Base-by-base conservation (phyloP, 352 stramenopile genomes). In the Globisporangium emineosum region DNA sequence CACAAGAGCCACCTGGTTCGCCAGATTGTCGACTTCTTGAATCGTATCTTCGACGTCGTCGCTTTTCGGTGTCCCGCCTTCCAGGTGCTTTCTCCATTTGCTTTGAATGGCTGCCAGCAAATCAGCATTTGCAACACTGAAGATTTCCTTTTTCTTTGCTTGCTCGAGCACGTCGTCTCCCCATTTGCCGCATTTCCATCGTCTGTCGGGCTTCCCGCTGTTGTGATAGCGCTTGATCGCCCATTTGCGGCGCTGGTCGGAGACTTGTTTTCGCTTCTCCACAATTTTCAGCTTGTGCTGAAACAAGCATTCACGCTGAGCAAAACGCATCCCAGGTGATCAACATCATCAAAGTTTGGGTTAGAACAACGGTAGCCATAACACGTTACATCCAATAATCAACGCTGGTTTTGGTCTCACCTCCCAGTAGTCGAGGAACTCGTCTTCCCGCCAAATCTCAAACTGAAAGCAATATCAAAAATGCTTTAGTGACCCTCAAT, bases 401-500 rank as follows among this genome's bases (percentile, higher is more conserved):
- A 12, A 3, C 10, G 21, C 13, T n/a, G 9, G 43, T 3, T 50
- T 10, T 45, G 35, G 25, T 52, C 64, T 27, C 64, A 94, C 85
- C 79, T 90, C 76, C 83, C 85, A 94, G 45, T 86, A 91, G 54
- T 90, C 80, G 17, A 91, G 42, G 62, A 86, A 94, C 42, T 92
- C 83, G 72, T 94, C 86, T n/a, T 87, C 76, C 30, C 80, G 75
- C 74, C 79, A 90, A 17, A 78, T 81, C 65, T 85, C 74, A 67
- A 91, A 81, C 86, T 94, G 65, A 21, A 45, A 15, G 37, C 8
- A 52, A 50, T n/a, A 53, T 15, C 42, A 62, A 17, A n/a, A n/a
- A n/a, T n/a, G n/a, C n/a, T n/a, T n/a, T n/a, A n/a, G n/a, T n/a
- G n/a, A n/a, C n/a, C n/a, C n/a, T n/a, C n/a, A n/a, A n/a, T n/a